These are phyloP conservation scores for Ogataea henricii DNA, from an alignment of 805 yeast species.

Conservation along the genomic window DNA sequence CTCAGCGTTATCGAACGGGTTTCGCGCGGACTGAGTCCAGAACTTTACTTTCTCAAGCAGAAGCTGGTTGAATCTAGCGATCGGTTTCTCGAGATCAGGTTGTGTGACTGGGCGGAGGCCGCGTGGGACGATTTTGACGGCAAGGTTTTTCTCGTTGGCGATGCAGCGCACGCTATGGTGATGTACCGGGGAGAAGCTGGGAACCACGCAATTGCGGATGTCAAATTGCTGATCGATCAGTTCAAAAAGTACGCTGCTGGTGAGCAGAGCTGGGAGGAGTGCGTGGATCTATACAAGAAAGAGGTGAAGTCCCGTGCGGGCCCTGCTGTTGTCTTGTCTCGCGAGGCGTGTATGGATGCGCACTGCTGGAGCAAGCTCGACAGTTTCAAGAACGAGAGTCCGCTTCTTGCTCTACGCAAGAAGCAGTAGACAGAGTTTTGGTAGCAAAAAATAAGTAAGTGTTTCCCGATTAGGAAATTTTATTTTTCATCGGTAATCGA, in stretches of 20 bases:
- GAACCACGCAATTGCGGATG: slow-evolving; percentile 25
- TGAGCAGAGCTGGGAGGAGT: slow-evolving; percentile 7
- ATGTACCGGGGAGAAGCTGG: slow-evolving; percentile 27
- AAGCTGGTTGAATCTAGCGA: slow-evolving; percentile 10
- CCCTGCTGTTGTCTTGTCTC: slow-evolving; percentile 26
- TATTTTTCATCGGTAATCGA: too few relatives aligned
- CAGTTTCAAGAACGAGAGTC: slow-evolving; percentile 19
- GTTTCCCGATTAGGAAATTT: too few relatives aligned
- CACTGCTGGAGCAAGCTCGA: slow-evolving; percentile 26
- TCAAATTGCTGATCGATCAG: slow-evolving; percentile 14
- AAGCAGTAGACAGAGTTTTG: slow-evolving; percentile 4
- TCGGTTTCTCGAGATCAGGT: slow-evolving; percentile 14
- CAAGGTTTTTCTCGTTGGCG: slow-evolving; percentile 36
- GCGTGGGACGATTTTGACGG: slow-evolving; percentile 24
- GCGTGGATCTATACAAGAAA: slow-evolving; percentile 9
- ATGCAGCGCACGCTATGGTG: slow-evolving; percentile 40
- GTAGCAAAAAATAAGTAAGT: too few relatives aligned
- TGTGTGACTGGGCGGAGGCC: slow-evolving; percentile 20
- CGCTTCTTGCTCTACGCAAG: slow-evolving; percentile 18
- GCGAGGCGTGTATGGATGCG: slow-evolving; percentile 34
- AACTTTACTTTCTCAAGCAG: slow-evolving; percentile 13
- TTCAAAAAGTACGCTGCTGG: slow-evolving; percentile 8
- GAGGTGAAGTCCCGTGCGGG: slow-evolving; percentile 16
- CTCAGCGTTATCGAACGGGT: slow-evolving; percentile 10
- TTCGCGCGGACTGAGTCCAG: slow-evolving; percentile 12